Evolutionary conservation across 495 filamentous ascomycete species (phyloP).

Genomic region (Lasiosphaeria ovina): DNA sequence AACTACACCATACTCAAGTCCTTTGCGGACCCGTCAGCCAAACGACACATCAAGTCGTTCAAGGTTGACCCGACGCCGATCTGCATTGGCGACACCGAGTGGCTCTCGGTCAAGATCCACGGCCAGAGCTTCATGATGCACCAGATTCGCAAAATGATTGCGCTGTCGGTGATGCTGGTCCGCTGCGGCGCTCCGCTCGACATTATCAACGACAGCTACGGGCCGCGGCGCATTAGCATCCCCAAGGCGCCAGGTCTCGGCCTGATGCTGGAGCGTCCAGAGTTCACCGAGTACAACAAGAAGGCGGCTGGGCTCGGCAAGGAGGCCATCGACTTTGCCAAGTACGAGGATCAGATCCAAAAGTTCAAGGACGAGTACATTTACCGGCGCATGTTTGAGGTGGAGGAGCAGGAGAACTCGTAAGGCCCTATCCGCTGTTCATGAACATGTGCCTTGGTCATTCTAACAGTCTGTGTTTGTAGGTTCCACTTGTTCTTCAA

Average conservation of each 20-base stretch:
- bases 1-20: conserved; percentile 94
- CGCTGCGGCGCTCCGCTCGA: conserved; percentile 70
- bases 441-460: conserved; percentile 7
- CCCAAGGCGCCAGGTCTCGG: conserved; percentile 91
- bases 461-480: conserved; percentile 11
- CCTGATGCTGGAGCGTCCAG: conserved; percentile 81
- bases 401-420: conserved; percentile 77
- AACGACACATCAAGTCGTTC: conserved; percentile 88
- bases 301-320: conserved; percentile 51
- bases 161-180: conserved; percentile 80
- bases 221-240: conserved; percentile 67
- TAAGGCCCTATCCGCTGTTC: conserved; percentile 43
- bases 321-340: conserved; percentile 71
- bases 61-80: conserved; percentile 67
- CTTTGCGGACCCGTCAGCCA: conserved; percentile 73
- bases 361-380: conserved; percentile 93
- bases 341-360: conserved; percentile 71
- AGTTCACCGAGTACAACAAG: conserved; percentile 83
- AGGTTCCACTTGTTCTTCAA: conserved; percentile 82
- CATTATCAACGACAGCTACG: conserved; percentile 68
- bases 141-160: conserved; percentile 98
- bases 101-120: conserved; percentile 93
- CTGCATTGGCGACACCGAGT: conserved; percentile 84
- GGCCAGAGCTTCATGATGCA: conserved; percentile 99
- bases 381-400: conserved; percentile 83